phyloP scores from a whole-genome alignment of 192 early-diverging fungal species.

The Lobosporangium transversale region DNA sequence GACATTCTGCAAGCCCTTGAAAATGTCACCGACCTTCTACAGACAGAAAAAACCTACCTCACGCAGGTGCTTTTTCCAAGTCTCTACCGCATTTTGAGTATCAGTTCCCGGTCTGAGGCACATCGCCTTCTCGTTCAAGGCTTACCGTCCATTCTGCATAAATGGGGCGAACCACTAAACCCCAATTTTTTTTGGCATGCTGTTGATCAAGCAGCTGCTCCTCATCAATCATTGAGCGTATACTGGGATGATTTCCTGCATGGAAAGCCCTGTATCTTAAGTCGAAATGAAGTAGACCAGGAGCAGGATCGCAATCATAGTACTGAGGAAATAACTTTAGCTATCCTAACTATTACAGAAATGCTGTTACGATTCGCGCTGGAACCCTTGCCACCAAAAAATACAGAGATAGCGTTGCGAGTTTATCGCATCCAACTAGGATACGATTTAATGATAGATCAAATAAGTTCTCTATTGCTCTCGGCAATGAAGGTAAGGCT shows the following conservation, averaged over 20 bases:
- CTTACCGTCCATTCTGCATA: slow-evolving; percentile 6
- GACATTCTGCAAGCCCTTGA: slow-evolving; percentile 20
- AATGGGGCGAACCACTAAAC: slow-evolving; percentile 4
- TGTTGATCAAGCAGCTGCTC: neutral
- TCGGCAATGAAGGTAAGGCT: slow-evolving; percentile 23
- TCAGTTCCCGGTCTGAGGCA: slow-evolving; percentile 19
- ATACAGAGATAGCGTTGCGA: neutral
- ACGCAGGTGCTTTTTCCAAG: slow-evolving; percentile 1
- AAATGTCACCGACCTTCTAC: neutral
- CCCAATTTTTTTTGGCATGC: slow-evolving; percentile 11
- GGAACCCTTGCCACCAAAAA: slow-evolving; percentile 12
- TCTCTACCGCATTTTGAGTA: slow-evolving; percentile 29
- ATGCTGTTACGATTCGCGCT: slow-evolving; percentile 20
- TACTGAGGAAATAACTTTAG: neutral
- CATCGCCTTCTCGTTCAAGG: slow-evolving; percentile 21
- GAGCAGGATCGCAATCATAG: neutral
- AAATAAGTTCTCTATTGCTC: slow-evolving; percentile 23
- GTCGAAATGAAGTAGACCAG: neutral
- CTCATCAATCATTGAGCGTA: neutral
- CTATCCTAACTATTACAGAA: slow-evolving; percentile 8
- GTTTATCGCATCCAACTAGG: slow-evolving; percentile 14
- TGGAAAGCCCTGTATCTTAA: neutral
- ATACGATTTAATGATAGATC: slow-evolving; percentile 25
- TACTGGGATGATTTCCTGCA: slow-evolving; percentile 14
- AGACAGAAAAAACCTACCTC: neutral